phyloP scores from a whole-genome alignment of 495 filamentous ascomycete species.

The Neurospora tetraspora region DNA sequence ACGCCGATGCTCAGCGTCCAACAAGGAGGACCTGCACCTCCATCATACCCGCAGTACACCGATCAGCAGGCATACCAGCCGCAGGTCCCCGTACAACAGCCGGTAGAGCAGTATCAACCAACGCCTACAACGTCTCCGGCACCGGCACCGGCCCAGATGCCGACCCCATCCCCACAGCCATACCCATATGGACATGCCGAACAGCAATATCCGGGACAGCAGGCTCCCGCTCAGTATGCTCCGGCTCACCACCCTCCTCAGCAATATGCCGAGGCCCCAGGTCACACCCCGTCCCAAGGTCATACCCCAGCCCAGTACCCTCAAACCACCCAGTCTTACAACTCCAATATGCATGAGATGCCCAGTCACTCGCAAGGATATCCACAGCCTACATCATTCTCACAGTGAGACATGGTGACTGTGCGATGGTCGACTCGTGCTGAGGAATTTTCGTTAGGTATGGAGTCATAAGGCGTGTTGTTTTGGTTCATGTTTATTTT shows the following conservation, averaged over 20 bases:
- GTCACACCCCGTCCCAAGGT: not conserved
- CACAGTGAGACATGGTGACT: not conserved
- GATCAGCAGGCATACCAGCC: conserved; percentile 8
- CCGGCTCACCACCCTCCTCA: conserved; percentile 1
- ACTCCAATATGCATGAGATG: not conserved
- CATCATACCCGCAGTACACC: conserved; percentile 16
- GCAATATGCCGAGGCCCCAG: conserved; percentile 1
- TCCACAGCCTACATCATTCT: not conserved
- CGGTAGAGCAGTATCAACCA: conserved; percentile 6
- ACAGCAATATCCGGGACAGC: conserved; percentile 9
- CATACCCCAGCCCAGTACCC: not conserved
- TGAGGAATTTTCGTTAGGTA: not conserved
- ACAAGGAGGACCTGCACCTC: conserved; percentile 6
- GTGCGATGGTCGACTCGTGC: not conserved
- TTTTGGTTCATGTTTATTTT: not conserved
- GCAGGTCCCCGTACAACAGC: conserved; percentile 1
- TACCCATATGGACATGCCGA: conserved; percentile 2
- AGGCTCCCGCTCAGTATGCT: conserved; percentile 1
- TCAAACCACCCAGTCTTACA: not conserved
- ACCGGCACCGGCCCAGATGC: not conserved
- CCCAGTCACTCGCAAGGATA: not conserved
- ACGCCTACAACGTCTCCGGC: conserved; percentile 6
- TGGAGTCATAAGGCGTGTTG: not conserved
- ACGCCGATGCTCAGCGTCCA: conserved; percentile 19
- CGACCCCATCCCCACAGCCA: conserved; percentile 3